Percentiles rank a stretch among this genome's conserved stretches.
Conservation (phyloP, 2,329 filamentous ascomycete genomes). For the Pseudogymnoascus sp. region DNA sequence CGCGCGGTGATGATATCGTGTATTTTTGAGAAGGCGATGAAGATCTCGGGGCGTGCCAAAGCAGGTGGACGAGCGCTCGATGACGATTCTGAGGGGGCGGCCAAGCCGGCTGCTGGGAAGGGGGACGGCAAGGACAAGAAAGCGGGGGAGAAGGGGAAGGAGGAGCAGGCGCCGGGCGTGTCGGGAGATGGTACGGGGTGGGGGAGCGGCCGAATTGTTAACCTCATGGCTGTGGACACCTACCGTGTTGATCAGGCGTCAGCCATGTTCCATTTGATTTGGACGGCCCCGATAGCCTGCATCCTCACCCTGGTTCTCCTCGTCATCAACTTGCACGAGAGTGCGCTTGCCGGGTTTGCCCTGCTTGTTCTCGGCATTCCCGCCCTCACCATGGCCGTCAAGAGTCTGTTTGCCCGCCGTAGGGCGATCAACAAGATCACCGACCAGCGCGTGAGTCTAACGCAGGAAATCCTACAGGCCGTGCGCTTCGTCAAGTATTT, state of each 20-base stretch:
- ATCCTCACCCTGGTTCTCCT: constrained; percentile 74
- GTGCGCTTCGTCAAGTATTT: constrained; percentile 96
- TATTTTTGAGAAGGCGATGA: constrained; percentile 90
- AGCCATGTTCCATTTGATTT: constrained; percentile 83
- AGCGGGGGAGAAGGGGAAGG: constrained; percentile 26
- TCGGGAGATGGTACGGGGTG: constrained; percentile 71
- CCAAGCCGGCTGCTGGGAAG: constrained; percentile 39
- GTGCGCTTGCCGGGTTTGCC: constrained; percentile 79
- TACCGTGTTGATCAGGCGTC: constrained; percentile 86
- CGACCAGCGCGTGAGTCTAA: constrained; percentile 83
- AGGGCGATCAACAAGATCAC: constrained; percentile 86
- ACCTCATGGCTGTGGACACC: constrained; percentile 91
- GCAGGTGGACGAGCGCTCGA: constrained; percentile 61
- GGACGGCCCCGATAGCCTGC: constrained; percentile 76
- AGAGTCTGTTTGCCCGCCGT: constrained; percentile 66
- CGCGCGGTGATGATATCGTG: constrained; percentile 75
- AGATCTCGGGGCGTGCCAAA: constrained; percentile 77
- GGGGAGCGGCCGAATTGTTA: constrained; percentile 87
- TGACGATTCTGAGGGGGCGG: constrained; percentile 29
- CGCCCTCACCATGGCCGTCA: constrained; percentile 68
- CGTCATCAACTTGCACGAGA: constrained; percentile 81
- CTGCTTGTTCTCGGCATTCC: constrained; percentile 74
- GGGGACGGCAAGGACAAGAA: constrained; percentile 36
- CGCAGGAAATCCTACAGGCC: constrained; percentile 84
- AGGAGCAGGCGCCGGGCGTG: constrained; percentile 40